These are phyloP conservation scores for Russula emetica DNA, from an alignment of 768 basidiomycete genomes.

Conservation along the genomic window DNA sequence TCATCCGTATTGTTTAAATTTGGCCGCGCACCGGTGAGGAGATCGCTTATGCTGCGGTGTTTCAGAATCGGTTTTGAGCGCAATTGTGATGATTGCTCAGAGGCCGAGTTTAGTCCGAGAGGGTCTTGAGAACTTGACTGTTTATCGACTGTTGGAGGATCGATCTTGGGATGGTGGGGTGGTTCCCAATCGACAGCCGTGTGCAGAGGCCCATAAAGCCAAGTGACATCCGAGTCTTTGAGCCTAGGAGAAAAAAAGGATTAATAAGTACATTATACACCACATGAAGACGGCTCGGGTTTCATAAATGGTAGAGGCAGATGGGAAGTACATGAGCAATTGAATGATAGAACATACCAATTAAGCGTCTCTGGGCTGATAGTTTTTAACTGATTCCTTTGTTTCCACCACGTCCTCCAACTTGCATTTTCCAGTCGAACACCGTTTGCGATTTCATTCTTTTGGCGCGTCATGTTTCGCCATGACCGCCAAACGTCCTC, in stretches of 20 bases:
- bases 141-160: constrained; percentile 38
- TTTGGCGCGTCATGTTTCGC: constrained; percentile 97
- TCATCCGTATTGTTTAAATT: constrained; percentile 60
- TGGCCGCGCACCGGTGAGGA: constrained; percentile 72
- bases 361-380: constrained; percentile 96
- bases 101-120: constrained; percentile 44
- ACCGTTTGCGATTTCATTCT: constrained; percentile 97
- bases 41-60: constrained; percentile 86
- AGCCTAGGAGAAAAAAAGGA: constrained; percentile 56
- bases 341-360: constrained; percentile 56
- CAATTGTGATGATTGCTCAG: constrained; percentile 25
- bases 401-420: constrained; percentile 99
- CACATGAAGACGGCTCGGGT: neutral
- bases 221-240: constrained; percentile 98
- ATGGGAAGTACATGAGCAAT: neutral
- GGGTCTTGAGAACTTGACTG: constrained; percentile 45
- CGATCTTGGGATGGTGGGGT: constrained; percentile 50
- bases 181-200: constrained; percentile 85
- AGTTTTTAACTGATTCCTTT: constrained; percentile 92
- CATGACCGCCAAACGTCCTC: constrained; percentile 99
- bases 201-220: constrained; percentile 97
- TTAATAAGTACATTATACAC: constrained; percentile 3
- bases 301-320: constrained; percentile 2
- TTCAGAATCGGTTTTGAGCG: constrained; percentile 88
- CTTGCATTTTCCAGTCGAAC: constrained; percentile 93